phyloP scores from a whole-genome alignment of 768 basidiomycete species.

The Podaxis sp. region DNA sequence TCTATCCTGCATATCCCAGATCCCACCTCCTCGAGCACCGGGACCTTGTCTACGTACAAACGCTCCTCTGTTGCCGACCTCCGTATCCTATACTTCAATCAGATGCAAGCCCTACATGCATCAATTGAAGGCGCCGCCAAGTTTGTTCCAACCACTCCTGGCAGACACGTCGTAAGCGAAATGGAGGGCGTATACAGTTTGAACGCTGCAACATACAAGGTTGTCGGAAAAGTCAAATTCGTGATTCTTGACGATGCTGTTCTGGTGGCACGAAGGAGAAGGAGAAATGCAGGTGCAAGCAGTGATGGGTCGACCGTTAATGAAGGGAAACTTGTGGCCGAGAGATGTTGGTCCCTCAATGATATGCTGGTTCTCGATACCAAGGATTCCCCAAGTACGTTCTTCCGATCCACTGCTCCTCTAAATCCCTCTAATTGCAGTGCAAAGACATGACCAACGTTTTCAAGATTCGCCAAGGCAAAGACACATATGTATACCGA shows the following conservation, averaged over 20 bases:
- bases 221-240: constrained; percentile 83
- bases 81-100: constrained; percentile 89
- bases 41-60: constrained; percentile 41
- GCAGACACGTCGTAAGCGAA: constrained; percentile 88
- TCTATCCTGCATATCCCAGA: constrained; percentile 90
- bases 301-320: constrained; percentile 44
- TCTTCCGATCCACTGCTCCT: constrained; percentile 8
- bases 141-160: constrained; percentile 88
- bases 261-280: constrained; percentile 78
- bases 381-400: constrained; percentile 88
- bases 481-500: constrained; percentile 93
- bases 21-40: constrained; percentile 58
- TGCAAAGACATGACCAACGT: constrained; percentile 83
- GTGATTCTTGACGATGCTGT: constrained; percentile 91
- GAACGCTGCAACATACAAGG: constrained; percentile 94
- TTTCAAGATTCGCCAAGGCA: constrained; percentile 90
- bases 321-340: constrained; percentile 85
- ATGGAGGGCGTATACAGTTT: constrained; percentile 80
- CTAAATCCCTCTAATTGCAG: constrained; percentile 4
- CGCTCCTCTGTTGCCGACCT: constrained; percentile 97
- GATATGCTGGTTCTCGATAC: constrained; percentile 96
- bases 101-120: constrained; percentile 88
- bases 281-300: constrained; percentile 55
- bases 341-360: constrained; percentile 88
- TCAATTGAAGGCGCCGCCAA: constrained; percentile 95